phyloP scores from a whole-genome alignment of 208 protist genomes.

The Leishmania lainsoni region DNA sequence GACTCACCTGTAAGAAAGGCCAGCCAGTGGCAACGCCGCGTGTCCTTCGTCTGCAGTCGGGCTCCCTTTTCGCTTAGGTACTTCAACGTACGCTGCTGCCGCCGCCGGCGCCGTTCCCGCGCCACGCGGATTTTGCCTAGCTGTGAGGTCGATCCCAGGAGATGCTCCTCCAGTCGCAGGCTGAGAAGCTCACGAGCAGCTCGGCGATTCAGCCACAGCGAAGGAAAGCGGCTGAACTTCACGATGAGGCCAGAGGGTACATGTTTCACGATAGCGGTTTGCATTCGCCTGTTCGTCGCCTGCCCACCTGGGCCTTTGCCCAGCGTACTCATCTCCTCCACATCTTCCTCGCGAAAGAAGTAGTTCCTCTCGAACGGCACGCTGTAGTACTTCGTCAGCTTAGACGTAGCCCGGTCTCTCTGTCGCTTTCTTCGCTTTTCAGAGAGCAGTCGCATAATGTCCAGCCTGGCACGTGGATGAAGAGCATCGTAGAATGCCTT shows the following conservation, averaged over 20 bases:
- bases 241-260: conserved; percentile 66
- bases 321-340: conserved; percentile 76
- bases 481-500: conserved; percentile 50
- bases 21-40: conserved; percentile 45
- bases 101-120: conserved; percentile 31
- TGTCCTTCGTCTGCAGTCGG: conserved; percentile 33
- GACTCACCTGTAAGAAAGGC: conserved; percentile 43
- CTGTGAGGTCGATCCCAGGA: conserved; percentile 54
- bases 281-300: conserved; percentile 87
- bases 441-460: conserved; percentile 62
- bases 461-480: conserved; percentile 66
- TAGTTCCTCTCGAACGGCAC: conserved; percentile 65
- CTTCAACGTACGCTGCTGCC: conserved; percentile 22
- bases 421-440: conserved; percentile 35
- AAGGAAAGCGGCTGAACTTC: conserved; percentile 87
- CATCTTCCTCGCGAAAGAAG: conserved; percentile 82
- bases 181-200: conserved; percentile 77
- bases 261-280: conserved; percentile 81
- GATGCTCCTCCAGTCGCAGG: conserved; percentile 72
- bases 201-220: conserved; percentile 82
- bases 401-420: conserved; percentile 15
- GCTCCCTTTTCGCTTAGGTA: conserved; percentile 41
- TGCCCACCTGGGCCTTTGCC: conserved; percentile 85
- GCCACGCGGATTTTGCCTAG: conserved; percentile 38
- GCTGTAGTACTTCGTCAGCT: conserved; percentile 64